Conservation (phyloP, 345 rosid species). For the Mangifera indica region DNA sequence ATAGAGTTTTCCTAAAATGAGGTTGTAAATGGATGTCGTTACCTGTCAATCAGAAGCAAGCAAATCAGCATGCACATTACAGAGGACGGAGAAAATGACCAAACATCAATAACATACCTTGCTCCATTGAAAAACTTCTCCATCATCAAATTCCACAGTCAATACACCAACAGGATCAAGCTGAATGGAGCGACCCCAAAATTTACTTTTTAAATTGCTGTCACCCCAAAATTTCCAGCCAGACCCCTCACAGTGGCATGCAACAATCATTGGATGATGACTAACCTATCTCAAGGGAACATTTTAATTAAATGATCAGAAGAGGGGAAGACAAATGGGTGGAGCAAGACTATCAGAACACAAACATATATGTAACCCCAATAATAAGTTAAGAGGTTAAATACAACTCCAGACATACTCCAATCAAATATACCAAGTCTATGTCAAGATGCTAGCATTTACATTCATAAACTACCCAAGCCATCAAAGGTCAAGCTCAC, state of each 20-base stretch:
- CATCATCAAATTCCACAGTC: constrained; percentile 36
- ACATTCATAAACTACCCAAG: neutral
- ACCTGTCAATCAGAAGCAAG: constrained; percentile 15
- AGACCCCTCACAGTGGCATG: constrained; percentile 33
- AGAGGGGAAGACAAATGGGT: neutral
- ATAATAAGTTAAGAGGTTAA: too few relatives aligned
- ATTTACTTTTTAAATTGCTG: constrained; percentile 32
- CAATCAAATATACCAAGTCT: neutral
- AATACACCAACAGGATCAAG: constrained; percentile 34
- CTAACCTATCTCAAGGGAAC: constrained; percentile 28
- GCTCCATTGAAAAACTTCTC: constrained; percentile 33
- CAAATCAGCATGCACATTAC: constrained; percentile 10
- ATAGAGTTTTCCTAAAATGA: constrained; percentile 33
- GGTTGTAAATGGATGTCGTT: constrained; percentile 36
- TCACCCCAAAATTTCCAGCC: constrained; percentile 40
- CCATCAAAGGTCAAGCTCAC: neutral
- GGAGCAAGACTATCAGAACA: neutral
- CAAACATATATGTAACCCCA: neutral
- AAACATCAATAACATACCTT: constrained; percentile 22
- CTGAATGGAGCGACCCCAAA: constrained; percentile 39
- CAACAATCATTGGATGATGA: constrained; percentile 38
- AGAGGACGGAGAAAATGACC: neutral
- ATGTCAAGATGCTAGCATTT: neutral
- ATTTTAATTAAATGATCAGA: neutral
- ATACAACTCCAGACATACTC: neutral